Base-by-base conservation (phyloP, 2,329 filamentous ascomycete genomes). In the Aspergillus fischeri region DNA sequence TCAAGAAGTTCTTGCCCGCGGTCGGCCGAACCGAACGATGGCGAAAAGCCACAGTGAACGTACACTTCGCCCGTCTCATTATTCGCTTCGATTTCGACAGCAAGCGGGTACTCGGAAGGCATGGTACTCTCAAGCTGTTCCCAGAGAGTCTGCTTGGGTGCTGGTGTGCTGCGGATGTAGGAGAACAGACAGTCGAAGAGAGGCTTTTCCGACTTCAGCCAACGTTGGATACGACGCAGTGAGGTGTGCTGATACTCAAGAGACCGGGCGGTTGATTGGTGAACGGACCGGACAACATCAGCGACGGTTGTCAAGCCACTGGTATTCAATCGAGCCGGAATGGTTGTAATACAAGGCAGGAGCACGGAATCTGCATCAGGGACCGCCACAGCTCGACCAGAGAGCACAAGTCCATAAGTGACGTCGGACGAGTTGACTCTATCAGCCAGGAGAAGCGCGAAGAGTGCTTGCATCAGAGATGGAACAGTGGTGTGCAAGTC, bases 181-280 rank as follows among this genome's bases (percentile, higher is more conserved):
- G 73, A 73, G 60, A 74, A 72, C 1, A 75, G 63, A 25, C 64
- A 67, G 51, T 75, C 70, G 51, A 74, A 74, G 1, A 74, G 60
- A 14, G 72, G 68, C 1, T 53, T 57, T 21, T 72, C 65, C 6
- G 66, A 70, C 20, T 64, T 66, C 3, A 72, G 20, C 72, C 73
- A 75, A 24, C 67, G 67, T 28, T 75, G 72, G 20, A 75, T 73
- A 24, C 69, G 66, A 27, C 73, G 61, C 49, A 73, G 55, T 6
- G 73, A 65, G 14, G 71, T 74, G 57, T 75, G 71, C 51, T 75
- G 73, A 51, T 66, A 72, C 28, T 73, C 69, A 5, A 74, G 62
- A 1, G 70, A 70, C 24, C 62, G 59, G n/a, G 63, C 63, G 10
- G 60, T 64, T 27, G 59, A 60, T 38, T 64, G 63, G 32, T 69